Percentiles rank a stretch among this genome's conserved stretches.
These are phyloP conservation scores for Diaporthe capsici DNA, from an alignment of 2,329 filamentous ascomycete genomes.

Conservation along the genomic window DNA sequence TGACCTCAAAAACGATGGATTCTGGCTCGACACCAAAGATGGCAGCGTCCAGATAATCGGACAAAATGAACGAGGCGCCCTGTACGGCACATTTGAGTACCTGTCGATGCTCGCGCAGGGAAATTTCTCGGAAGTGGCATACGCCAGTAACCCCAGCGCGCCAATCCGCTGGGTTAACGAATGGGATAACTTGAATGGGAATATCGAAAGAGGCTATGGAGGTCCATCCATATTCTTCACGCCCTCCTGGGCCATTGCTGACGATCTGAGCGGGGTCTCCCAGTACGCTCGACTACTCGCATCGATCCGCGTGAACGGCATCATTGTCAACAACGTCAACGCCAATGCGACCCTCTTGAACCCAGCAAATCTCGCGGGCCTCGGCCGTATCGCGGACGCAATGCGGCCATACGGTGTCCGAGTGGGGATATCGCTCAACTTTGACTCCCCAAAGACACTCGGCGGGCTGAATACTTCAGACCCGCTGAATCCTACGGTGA, in stretches of 20 bases:
- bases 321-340: conserved; percentile 81
- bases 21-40: conserved; percentile 67
- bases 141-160: conserved; percentile 69
- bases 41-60: conserved; percentile 70
- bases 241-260: conserved; percentile 60
- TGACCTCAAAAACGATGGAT: conserved; percentile 70
- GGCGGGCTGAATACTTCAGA: conserved; percentile 67
- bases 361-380: conserved; percentile 70
- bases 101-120: conserved; percentile 75
- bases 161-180: conserved; percentile 80
- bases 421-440: conserved; percentile 77
- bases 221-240: conserved; percentile 78
- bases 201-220: conserved; percentile 77
- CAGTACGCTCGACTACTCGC: conserved; percentile 77
- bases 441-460: conserved; percentile 74
- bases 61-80: conserved; percentile 75
- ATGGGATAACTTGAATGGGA: conserved; percentile 80
- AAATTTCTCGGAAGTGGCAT: conserved; percentile 62
- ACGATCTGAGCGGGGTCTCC: conserved; percentile 70
- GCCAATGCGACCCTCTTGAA: conserved; percentile 72
- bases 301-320: conserved; percentile 76
- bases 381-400: conserved; percentile 73
- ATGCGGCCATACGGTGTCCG: conserved; percentile 78
- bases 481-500: conserved; percentile 71
- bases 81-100: conserved; percentile 80